Evolutionary conservation across 257 asterid species (phyloP).

Genomic region (Fraxinus anomala): DNA sequence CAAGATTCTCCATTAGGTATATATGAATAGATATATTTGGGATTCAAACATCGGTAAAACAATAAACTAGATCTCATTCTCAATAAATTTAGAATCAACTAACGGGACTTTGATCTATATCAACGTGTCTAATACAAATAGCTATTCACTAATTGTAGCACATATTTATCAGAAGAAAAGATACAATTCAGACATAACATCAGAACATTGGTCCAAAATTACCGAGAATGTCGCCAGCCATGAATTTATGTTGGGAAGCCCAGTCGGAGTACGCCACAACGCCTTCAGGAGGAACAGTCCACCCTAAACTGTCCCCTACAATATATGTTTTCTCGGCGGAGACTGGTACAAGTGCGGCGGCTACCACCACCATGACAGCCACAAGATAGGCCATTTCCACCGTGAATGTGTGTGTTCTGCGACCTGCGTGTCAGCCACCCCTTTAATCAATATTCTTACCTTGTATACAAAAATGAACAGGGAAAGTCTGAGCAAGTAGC

Average conservation of each 20-base stretch:
- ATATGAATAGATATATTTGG: no score
- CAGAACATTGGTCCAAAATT: neutral
- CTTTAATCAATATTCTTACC: neutral
- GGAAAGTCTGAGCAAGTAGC: neutral
- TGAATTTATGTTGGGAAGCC: slow-evolving; percentile 27
- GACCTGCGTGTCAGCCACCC: neutral
- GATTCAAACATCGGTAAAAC: no score
- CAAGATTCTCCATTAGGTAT: no score
- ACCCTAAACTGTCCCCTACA: slow-evolving; percentile 30
- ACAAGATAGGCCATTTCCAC: neutral
- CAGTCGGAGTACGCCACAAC: slow-evolving; percentile 19
- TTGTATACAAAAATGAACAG: neutral
- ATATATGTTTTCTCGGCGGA: slow-evolving; percentile 23
- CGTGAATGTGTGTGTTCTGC: neutral
- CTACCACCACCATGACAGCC: slow-evolving; percentile 5
- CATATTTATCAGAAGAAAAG: no score
- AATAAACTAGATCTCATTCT: no score
- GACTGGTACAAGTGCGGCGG: slow-evolving; percentile 2
- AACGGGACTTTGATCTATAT: no score
- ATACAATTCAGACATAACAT: no score
- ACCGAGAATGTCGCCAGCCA: slow-evolving; percentile 32
- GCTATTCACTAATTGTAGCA: no score
- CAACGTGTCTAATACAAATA: no score
- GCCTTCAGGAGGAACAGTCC: slow-evolving; percentile 29
- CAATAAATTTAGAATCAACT: no score